Conservation (phyloP, 345 rosid species). For the Anacardium occidentale region DNA sequence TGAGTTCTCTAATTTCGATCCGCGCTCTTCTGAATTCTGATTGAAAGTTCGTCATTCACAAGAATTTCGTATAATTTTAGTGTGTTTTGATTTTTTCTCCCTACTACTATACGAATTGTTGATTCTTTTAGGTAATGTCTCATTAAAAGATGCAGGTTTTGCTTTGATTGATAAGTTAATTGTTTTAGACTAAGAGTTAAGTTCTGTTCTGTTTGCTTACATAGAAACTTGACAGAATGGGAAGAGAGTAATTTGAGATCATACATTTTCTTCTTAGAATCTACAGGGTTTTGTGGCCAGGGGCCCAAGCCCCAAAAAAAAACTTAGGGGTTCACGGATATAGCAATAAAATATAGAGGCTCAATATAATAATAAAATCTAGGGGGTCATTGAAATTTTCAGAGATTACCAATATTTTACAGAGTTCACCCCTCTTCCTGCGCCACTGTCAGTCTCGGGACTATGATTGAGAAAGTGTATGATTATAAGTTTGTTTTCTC, state of each 20-base stretch:
- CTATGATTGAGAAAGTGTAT: not conserved
- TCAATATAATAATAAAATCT: too few species aligned
- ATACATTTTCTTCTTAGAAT: not conserved
- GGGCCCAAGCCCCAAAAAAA: too few species aligned
- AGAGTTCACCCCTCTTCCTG: too few species aligned
- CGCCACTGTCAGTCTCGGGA: not conserved
- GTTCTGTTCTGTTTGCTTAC: conserved; percentile 20
- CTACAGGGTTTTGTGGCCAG: too few species aligned
- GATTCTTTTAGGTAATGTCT: conserved; percentile 24
- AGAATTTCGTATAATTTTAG: conserved; percentile 5
- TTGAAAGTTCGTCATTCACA: conserved; percentile 58
- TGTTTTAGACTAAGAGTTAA: conserved; percentile 6
- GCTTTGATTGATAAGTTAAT: not conserved
- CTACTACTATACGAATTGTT: not conserved
- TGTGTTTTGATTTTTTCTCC: conserved; percentile 16
- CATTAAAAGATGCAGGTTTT: conserved; percentile 5
- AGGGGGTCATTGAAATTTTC: too few species aligned
- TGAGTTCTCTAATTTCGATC: conserved; percentile 18
- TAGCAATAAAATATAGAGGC: too few species aligned
- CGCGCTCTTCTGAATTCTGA: conserved; percentile 31
- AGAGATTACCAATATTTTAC: too few species aligned
- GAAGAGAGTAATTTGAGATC: conserved; percentile 8
- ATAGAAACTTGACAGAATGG: conserved; percentile 1
- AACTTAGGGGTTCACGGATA: too few species aligned
- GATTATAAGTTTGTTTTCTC: conserved; percentile 2